Evolutionary conservation across 352 stramenopile genomes (phyloP).

Genomic region (Globisporangium irregulare): DNA sequence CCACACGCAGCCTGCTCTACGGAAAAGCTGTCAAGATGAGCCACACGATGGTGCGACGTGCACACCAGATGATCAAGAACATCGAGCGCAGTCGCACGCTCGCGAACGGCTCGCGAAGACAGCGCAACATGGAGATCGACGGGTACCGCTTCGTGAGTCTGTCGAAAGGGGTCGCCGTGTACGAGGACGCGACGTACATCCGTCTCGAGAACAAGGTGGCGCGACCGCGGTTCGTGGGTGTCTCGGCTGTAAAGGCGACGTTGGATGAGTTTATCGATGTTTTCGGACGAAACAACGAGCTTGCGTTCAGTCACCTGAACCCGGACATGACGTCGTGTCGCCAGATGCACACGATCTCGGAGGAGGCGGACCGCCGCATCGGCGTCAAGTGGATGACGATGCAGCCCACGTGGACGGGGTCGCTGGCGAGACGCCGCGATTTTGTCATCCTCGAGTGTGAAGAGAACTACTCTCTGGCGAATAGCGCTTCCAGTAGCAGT

Average conservation of each 20-base stretch:
- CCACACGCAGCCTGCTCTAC: conserved; percentile 11
- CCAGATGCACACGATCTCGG: conserved; percentile 24
- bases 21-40: conserved; percentile 13
- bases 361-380: conserved; percentile 27
- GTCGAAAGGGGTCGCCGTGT: conserved; percentile 12
- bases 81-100: conserved; percentile 14
- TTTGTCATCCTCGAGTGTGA: conserved; percentile 41
- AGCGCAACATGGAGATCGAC: conserved; percentile 13
- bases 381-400: conserved; percentile 34
- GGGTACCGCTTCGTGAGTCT: conserved; percentile 14
- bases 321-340: conserved; percentile 17
- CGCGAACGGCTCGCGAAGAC: background rate
- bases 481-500: background rate
- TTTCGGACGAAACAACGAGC: conserved; percentile 18
- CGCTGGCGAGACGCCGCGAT: conserved; percentile 30
- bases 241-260: conserved; percentile 23
- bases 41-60: conserved; percentile 13
- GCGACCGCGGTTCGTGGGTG: conserved; percentile 13
- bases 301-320: conserved; percentile 5
- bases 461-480: conserved; percentile 22
- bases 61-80: conserved; percentile 16
- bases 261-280: conserved; percentile 30
- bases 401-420: conserved; percentile 22
- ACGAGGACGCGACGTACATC: conserved; percentile 17
- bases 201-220: background rate